A percentile compares a stretch with the other conserved stretches of the same genome.
Evolutionary conservation across 2,329 filamentous ascomycete genomes (phyloP).

Genomic region (Claviceps fusiformis): DNA sequence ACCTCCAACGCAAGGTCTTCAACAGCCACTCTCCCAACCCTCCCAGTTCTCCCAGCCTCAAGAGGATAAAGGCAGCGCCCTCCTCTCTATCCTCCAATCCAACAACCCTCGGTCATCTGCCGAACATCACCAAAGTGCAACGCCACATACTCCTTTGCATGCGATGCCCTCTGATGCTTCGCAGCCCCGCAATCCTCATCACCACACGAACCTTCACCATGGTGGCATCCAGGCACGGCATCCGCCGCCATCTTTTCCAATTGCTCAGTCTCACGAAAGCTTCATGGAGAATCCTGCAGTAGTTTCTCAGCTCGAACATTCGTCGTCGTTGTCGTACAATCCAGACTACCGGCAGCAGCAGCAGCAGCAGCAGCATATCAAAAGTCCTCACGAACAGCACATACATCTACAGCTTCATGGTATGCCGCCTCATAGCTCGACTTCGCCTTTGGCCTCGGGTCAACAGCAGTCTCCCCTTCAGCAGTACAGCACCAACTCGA

Average conservation of each 20-base stretch:
- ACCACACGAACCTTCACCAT: slow-evolving; percentile 34
- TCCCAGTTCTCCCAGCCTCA: slow-evolving; percentile 5
- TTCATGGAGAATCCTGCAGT: slow-evolving; percentile 9
- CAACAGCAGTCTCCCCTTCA: slow-evolving; percentile 10
- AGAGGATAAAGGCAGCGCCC: slow-evolving; percentile 34
- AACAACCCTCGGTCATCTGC: slow-evolving; percentile 11
- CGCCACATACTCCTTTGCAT: slow-evolving; percentile 40
- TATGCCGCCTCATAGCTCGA: slow-evolving; percentile 31
- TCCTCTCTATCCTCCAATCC: slow-evolving; percentile 39
- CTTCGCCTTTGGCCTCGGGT: slow-evolving; percentile 27
- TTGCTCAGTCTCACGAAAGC: slow-evolving; percentile 10
- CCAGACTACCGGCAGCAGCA: slow-evolving; percentile 10
- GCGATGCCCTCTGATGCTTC: slow-evolving; percentile 34
- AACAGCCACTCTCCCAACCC: slow-evolving; percentile 21
- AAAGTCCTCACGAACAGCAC: slow-evolving; percentile 31
- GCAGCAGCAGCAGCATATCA: slow-evolving; percentile 5
- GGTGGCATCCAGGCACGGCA: slow-evolving; percentile 19
- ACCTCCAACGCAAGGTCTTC: slow-evolving; percentile 35
- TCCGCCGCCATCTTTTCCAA: slow-evolving; percentile 19
- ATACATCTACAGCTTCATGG: slow-evolving; percentile 43
- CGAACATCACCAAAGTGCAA: slow-evolving; percentile 9
- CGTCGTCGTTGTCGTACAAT: slow-evolving; percentile 8
- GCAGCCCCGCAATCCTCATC: slow-evolving; percentile 44
- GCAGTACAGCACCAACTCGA: not conserved
- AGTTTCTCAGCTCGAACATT: slow-evolving; percentile 5